Conservation (phyloP, 805 yeast species). For the Wickerhamomyces bovis region DNA sequence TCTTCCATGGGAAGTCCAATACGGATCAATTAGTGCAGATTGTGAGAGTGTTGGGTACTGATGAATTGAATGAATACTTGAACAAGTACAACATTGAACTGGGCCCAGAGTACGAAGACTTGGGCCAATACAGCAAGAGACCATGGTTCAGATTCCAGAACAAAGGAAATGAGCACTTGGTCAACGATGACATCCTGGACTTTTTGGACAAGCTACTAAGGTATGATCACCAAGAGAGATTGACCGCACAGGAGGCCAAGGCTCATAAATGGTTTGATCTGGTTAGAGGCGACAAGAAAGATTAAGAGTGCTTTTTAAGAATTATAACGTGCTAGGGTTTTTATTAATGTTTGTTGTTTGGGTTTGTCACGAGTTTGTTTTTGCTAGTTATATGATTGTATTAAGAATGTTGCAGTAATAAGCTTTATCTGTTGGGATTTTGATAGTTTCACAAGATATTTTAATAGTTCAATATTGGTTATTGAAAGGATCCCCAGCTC, state of each 20-base stretch:
- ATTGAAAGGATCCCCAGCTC: neutral
- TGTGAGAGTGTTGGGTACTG: conserved; percentile 82
- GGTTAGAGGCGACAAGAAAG: neutral
- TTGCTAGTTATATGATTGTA: neutral
- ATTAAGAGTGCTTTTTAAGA: neutral
- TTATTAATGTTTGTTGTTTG: neutral
- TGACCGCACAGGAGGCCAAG: conserved; percentile 88
- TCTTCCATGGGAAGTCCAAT: conserved; percentile 87
- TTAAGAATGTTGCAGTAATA: neutral
- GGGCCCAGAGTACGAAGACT: conserved; percentile 73
- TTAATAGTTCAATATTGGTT: neutral
- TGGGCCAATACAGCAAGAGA: conserved; percentile 59
- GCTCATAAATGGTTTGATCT: conserved; percentile 56
- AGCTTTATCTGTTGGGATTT: neutral
- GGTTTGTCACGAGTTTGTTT: neutral
- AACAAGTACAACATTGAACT: conserved; percentile 63
- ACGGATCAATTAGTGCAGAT: conserved; percentile 89
- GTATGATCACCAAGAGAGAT: conserved; percentile 82
- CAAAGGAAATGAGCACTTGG: conserved; percentile 44
- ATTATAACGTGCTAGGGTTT: too few relatives aligned
- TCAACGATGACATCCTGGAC: conserved; percentile 54
- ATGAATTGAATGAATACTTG: conserved; percentile 60
- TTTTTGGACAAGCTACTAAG: conserved; percentile 66
- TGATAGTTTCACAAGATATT: neutral
- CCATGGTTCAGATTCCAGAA: conserved; percentile 63